Base-by-base conservation (phyloP, 176 grass and related monocot genomes). In the Phyllostachys edulis region DNA sequence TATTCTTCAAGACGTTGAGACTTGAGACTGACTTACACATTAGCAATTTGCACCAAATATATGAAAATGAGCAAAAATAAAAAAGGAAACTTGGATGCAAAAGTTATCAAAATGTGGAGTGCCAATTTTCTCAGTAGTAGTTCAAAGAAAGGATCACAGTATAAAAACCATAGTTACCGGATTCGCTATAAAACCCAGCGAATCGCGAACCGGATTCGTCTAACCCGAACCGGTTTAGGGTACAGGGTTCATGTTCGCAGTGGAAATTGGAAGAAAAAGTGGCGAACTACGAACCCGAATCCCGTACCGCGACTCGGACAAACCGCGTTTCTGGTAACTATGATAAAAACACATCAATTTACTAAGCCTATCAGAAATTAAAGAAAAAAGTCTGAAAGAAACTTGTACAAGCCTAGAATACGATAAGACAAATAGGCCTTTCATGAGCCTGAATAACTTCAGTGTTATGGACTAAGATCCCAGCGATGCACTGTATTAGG, bases 11-110 rank as follows among this genome's bases (percentile, higher is more conserved):
- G 9, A 40, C 1, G 29, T 7, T 20, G 5, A 71, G 21, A 66
- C 40, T 79, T 77, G 9, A n/a, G n/a, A n/a, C n/a, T n/a, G n/a
- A n/a, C 78, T 34, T 42, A 72, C 44, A 78, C 13, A 66, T 69
- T 52, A 75, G 21, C 56, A 44, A 2, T 64, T 63, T 14, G 17
- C 34, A 42, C 8, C 9, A 49, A 56, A 73, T 38, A 84, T 27
- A 46, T 0, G 8, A 44, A 39, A 83, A 88, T 71, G 9, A 12
- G 3, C 17, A 44, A 51, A 46, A 38, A 36, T 0, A 46, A 71
- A 18, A 57, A 24, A 18, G 21, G 24, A 26, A 78, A 42, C 4
- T 23, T 54, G 47, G 9, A 79, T 79, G 80, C 38, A 73, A 72
- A 78, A 68, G 18, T 21, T 5, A n/a, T 4, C 24, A 72, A 76